Base-by-base conservation (phyloP, 2,329 filamentous ascomycete species). In the Pestalotiopsis sp. region DNA sequence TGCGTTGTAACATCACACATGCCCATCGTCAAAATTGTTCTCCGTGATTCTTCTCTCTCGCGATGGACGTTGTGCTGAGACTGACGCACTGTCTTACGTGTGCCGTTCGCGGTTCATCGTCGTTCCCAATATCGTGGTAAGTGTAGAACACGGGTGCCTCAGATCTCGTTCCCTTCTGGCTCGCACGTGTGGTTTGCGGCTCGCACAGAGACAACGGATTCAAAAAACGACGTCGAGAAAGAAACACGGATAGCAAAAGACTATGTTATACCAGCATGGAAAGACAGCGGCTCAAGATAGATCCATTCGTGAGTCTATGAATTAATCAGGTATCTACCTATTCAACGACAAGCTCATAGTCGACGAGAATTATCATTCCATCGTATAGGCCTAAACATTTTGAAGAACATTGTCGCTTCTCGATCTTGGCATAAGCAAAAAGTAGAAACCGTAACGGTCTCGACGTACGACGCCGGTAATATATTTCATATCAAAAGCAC, bases 1-100 rank as follows among this genome's bases (percentile, higher is more conserved):
- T 9, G 14, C 22, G 22, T 9, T 20, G 20, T 52, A 20, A n/a
- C 44, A n/a, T 52, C 14, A n/a, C 9, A n/a, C 13, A 52, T 52
- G 7, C 7, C 7, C 17, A n/a, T 52, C 9, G 17, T 9, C 9
- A 52, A 9, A 20, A 52, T n/a, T n/a, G 10, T 52, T 52, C 17
- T 52, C n/a, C 6, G 6, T 20, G 17, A 4, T 52, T 9, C 44
- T 26, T 26, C 9, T 26, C 13, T 3, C 20, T 35, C 56, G 10
- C 22, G 14, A 58, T 60, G 5, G 58, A 60, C 26, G 58, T 35
- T 35, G 58, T n/a, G 58, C 56, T 35, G 20, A 58, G 56, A 58
- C 56, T 58, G 22, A 26, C 56, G 17, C 56, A 58, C 56, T 58
- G 58, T 60, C 58, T 60, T 39, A 60, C 58, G 26, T 60, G 26